A percentile compares a stretch with the other conserved stretches of the same genome.
phyloP scores from a whole-genome alignment of 768 basidiomycete species.

The Termitomyces heimii region DNA sequence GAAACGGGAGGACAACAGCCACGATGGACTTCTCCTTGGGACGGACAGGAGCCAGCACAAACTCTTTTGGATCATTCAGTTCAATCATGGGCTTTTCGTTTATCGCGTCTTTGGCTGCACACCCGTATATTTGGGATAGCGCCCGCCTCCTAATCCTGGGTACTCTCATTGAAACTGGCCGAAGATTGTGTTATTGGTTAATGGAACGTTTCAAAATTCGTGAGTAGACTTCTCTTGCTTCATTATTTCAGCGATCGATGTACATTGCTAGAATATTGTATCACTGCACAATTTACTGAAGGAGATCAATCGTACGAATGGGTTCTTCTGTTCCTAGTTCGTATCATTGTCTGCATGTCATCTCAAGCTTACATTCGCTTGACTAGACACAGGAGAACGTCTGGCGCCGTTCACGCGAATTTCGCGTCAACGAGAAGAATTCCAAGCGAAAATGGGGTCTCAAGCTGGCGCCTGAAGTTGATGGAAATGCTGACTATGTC shows the following conservation, averaged over 20 bases:
- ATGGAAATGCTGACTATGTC: constrained; percentile 32
- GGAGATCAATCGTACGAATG: constrained; percentile 46
- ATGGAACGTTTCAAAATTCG: constrained; percentile 32
- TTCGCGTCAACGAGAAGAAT: constrained; percentile 31
- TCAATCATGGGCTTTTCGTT: constrained; percentile 31
- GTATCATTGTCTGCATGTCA: background rate
- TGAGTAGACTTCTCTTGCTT: constrained; percentile 15
- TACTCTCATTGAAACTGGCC: constrained; percentile 31
- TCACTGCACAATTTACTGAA: constrained; percentile 40
- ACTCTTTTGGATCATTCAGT: constrained; percentile 12
- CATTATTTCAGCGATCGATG: background rate
- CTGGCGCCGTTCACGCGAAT: constrained; percentile 36
- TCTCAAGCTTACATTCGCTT: background rate
- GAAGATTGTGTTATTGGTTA: constrained; percentile 33
- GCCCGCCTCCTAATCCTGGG: constrained; percentile 26
- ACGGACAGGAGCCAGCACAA: background rate
- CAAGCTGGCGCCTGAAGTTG: constrained; percentile 15
- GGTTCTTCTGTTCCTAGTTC: constrained; percentile 38
- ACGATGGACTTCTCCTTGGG: background rate
- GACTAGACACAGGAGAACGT: constrained; percentile 35
- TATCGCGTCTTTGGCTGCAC: constrained; percentile 23
- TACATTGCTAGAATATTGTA: constrained; percentile 28
- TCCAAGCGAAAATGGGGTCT: constrained; percentile 35
- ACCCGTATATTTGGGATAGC: constrained; percentile 20
- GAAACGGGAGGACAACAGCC: background rate